Base-by-base conservation (phyloP, 495 filamentous ascomycete genomes). In the Aspergillus bertholletiae region DNA sequence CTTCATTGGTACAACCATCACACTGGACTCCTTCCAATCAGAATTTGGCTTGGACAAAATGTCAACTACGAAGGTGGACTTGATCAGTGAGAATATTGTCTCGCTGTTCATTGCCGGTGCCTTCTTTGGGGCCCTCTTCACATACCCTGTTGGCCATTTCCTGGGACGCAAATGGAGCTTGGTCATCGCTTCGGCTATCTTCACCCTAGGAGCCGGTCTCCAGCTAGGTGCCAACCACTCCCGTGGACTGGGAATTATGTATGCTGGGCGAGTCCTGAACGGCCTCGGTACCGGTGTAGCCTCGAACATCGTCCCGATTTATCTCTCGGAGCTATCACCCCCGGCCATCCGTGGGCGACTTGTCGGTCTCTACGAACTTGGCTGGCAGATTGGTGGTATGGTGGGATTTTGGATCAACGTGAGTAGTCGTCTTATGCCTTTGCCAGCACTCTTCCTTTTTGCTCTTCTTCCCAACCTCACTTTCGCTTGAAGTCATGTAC, bases 341-440 rank as follows among this genome's bases (percentile, higher is more conserved):
- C 87, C 88, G 55, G 85, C 88, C 54, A 89, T 89, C 59, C 84
- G 89, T 53, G 89, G 89, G 28, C 80, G 89, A 17, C 79, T 94
- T 21, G 87, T 93, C 47, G 84, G 86, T 59, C 74, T 90, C 23
- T 90, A 87, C 61, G 86, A 89, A 66, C 69, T 88, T 35, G 84
- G 85, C 11, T 88, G 85, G 82, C 87, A 89, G 67, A 75, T 87
- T 59, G 86, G 86, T 44, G 85, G 85, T 13, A 69, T 90, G 22
- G 79, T 87, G n/a, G 86, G 86, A 3, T 89, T 88, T 59, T 88
- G 83, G 83, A 86, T 88, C 60, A 87, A 86, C 59, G 75, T 73
- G 51, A 65, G 66, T 65, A 11, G 27, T 48, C 21, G 2, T 28
- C 30, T 35, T 30, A 6, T 45, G 3, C n/a, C n/a, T 46, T 17